Evolutionary conservation across 768 basidiomycete genomes (phyloP), one percentile per base, ranked within the genome.

Genomic region (Cyclocybe aegerita): DNA sequence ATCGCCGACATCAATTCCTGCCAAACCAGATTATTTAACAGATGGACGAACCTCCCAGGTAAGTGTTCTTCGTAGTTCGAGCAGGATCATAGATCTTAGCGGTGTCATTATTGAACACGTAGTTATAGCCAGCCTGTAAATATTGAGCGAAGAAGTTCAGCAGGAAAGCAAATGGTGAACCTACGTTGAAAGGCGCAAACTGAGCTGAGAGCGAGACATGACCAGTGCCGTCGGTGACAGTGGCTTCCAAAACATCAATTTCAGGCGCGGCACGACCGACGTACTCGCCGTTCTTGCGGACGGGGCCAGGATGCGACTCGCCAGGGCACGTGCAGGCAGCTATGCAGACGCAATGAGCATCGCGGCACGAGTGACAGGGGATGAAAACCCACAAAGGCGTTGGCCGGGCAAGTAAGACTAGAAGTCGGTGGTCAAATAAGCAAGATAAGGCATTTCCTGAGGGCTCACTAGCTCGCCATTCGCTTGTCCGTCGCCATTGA

Each of bases 361-460:
- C 2, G 37, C 39, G 16, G 11, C 2, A 37, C 15, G 43, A 32
- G 30, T 5, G 14, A 4, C 2, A 41, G 34, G 17, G 4, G 17
- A 12, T 31, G 39, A 8, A 7, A 2, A 53, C 65, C 32, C 52
- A 68, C 66, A 70, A n/a, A 62, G 70, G 53, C 62, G 69, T 62
- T 61, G 85, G 7, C 92, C 92, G 0, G 83, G 83, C 16, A 93
- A 82, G 60, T 77, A 93, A 2, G 87, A 89, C 70, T 72, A 54
- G 10, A 48, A 14, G 39, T 7, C 14, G 7, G 43, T 40, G 31
- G 31, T 10, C 9, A 10, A 34, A 5, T 48, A 10, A 54, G 39
- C 31, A 7, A 43, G 29, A 11, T 11, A 31, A 31, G 36, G 30
- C 36, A 36, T 29, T 17, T 39, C 5, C 31, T 12, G 8, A 36